phyloP scores from a whole-genome alignment of 352 stramenopile genomes.

The Globisporangium nagaii region DNA sequence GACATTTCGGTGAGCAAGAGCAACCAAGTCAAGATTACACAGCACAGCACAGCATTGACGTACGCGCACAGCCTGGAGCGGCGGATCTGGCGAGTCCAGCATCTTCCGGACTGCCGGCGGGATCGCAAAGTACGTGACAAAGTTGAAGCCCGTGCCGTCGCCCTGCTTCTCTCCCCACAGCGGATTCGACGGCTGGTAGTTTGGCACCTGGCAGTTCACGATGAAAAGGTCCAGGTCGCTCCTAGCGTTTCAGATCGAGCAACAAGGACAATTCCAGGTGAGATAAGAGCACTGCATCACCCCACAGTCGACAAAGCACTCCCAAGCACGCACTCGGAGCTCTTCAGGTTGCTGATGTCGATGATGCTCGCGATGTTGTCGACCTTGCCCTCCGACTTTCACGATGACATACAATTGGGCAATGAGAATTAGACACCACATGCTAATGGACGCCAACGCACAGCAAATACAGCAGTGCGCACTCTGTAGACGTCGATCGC shows the following conservation, averaged over 20 bases:
- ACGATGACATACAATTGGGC: no score
- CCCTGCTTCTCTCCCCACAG: constrained; percentile 76
- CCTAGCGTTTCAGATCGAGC: constrained; percentile 10
- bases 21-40: no score
- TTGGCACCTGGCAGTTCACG: constrained; percentile 83
- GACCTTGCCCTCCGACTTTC: constrained; percentile 59
- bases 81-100: constrained; percentile 32
- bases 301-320: no score
- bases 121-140: constrained; percentile 77
- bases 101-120: constrained; percentile 43
- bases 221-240: constrained; percentile 59
- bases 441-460: no score
- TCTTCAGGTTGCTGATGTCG: constrained; percentile 41
- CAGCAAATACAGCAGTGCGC: not conserved
- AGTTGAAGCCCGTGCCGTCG: constrained; percentile 74
- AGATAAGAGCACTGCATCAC: no score
- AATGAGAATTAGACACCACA: not conserved
- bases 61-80: constrained; percentile 48
- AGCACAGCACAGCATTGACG: not conserved
- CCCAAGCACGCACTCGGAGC: constrained; percentile 15
- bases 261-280: not conserved
- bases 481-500: constrained; percentile 75
- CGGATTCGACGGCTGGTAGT: constrained; percentile 77
- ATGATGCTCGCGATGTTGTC: constrained; percentile 73
- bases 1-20: not conserved